Evolutionary conservation across 345 rosid species (phyloP), one percentile per base, ranked within the genome.

Genomic region (Nasturtium officinale): DNA sequence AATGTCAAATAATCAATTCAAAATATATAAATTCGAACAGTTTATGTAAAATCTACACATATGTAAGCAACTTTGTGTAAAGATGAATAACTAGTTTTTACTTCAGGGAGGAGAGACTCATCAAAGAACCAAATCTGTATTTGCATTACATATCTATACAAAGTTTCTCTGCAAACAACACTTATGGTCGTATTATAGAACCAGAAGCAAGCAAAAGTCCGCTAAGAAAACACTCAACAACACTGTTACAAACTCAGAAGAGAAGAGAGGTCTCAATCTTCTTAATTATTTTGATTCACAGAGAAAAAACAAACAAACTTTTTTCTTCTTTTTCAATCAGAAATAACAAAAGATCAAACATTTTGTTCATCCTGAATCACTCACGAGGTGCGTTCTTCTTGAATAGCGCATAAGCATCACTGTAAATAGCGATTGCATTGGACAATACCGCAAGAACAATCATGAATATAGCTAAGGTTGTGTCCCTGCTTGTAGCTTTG

Each of bases 361-460:
- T 32, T 32, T 0, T 40, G 30, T 32, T 25, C 46, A 17, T 8
- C 18, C 28, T 7, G 3, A 55, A 68, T 81, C 66, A 77, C 45
- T 50, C 77, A 30, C 77, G 79, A 65, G 81, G 73, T 35, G 60
- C 20, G 23, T 67, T 77, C 62, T 67, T 82, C 75, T 74, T 82
- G 45, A 87, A 66, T 56, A 87, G 74, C 0, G 88, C 85, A 59
- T 86, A 84, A 6, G 88, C 86, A 65, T 86, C 86, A 5, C 86
- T 84, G 65, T 84, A 86, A 42, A 86, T 81, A 32, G 90, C 90
- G 9, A 86, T 75, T n/a, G 65, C 71, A 53, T 84, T 86, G 16
- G 90, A 67, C 65, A 86, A 61, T 29, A 84, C 90, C 0, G 90
- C 90, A 68, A 86, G 87, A 56, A 80, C 81, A 18, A 86, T 81